Base-by-base conservation (phyloP, 176 grass and related monocot genomes). In the sorghum (Sorghum bicolor) region DNA sequence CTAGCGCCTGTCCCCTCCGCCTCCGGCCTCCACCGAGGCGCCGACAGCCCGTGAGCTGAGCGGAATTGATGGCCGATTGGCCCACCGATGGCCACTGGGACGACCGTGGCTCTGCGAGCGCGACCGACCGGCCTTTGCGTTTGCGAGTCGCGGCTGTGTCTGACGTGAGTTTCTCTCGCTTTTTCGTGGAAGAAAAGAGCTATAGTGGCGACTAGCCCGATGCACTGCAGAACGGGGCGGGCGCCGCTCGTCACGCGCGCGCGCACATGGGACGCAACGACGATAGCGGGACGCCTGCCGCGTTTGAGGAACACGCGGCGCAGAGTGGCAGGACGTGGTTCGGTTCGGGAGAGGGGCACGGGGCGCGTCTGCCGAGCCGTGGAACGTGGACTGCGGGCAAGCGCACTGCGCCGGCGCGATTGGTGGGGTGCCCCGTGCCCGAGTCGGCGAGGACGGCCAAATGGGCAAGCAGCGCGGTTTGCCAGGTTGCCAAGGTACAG, bases 21-120 rank as follows among this genome's bases (percentile, higher is more conserved):
- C 52, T 55, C 52, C 52, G 9, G 71, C 64, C 52, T 36, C 69
- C 78, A 81, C 83, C 88, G 83, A 86, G n/a, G n/a, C n/a, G n/a
- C 34, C 34, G 34, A 36, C 88, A 58, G 30, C 13, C 58, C 67
- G 75, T 57, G 73, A 57, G 37, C 44, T 33, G 41, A 25, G 26
- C 72, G 66, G 66, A 44, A 40, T 63, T 47, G 50, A 72, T 64
- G 83, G 32, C 31, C 12, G 50, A 47, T 63, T 61, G 70, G 41
- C 52, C 57, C 41, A 52, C 63, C 8, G 69, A 25, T 15, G 26
- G 25, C 78, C 4, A 1, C n/a, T 36, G 30, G 48, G 31, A 58
- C 25, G 11, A 31, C 55, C 25, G n/a, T 53, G 26, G 40, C 16
- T 64, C 55, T 43, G 39, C 61, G 26, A 62, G 28, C 32, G 63